A percentile compares a stretch with the other conserved stretches of the same genome.
phyloP scores from a whole-genome alignment of 2,329 filamentous ascomycete genomes.

The Tolypocladium tundrense region DNA sequence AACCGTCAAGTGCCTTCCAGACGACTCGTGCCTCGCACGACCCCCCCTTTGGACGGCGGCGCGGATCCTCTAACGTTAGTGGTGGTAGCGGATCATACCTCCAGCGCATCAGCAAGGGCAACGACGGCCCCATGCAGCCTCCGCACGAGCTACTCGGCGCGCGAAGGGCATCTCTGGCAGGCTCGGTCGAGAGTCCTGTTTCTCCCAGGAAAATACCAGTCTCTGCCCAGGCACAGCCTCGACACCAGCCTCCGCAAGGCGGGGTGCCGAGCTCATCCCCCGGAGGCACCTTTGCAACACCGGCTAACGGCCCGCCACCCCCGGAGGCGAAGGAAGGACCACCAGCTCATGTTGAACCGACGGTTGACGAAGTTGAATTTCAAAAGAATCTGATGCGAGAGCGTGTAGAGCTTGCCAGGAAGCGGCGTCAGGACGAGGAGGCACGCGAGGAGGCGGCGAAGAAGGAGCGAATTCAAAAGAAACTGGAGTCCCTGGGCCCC shows the following conservation, averaged over 20 bases:
- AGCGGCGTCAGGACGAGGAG: slow-evolving; percentile 57
- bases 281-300: slow-evolving; percentile 26
- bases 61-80: slow-evolving; percentile 86
- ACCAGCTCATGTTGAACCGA: slow-evolving; percentile 20
- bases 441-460: slow-evolving; percentile 62
- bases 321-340: slow-evolving; percentile 19
- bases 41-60: slow-evolving; percentile 60
- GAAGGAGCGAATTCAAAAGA: slow-evolving; percentile 60
- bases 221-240: slow-evolving; percentile 15
- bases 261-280: slow-evolving; percentile 31
- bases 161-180: slow-evolving; percentile 38
- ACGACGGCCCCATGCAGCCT: slow-evolving; percentile 30
- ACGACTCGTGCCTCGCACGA: slow-evolving; percentile 60
- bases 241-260: slow-evolving; percentile 13
- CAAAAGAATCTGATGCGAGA: slow-evolving; percentile 67
- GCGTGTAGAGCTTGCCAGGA: slow-evolving; percentile 57
- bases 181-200: slow-evolving; percentile 38
- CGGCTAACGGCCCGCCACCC: slow-evolving; percentile 18
- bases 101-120: slow-evolving; percentile 41
- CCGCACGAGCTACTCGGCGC: slow-evolving; percentile 31
- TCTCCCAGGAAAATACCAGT: slow-evolving; percentile 27
- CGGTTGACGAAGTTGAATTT: slow-evolving; percentile 48
- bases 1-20: slow-evolving; percentile 81
- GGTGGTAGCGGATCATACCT: slow-evolving; percentile 66
- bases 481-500: slow-evolving; percentile 60